A percentile compares a stretch with the other conserved stretches of the same genome.
phyloP scores from a whole-genome alignment of 2,329 filamentous ascomycete genomes.

The Dactylellina drechsleri region DNA sequence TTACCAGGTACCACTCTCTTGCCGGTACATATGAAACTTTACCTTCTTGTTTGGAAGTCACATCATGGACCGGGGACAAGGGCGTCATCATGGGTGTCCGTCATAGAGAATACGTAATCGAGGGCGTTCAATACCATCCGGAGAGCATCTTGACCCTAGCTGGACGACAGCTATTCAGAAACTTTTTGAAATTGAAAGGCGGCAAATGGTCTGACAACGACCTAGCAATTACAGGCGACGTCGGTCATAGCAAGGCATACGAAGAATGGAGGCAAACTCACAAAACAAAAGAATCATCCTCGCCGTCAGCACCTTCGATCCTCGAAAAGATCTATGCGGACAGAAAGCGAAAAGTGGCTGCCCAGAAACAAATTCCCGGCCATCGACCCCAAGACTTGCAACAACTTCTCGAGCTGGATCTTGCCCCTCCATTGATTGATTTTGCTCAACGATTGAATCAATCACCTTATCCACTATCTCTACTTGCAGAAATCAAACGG shows the following conservation, averaged over 20 bases:
- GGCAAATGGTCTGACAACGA: conserved; percentile 91
- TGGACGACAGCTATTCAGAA: conserved; percentile 87
- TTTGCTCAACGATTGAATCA: conserved; percentile 84
- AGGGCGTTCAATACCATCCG: conserved; percentile 97
- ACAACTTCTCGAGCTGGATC: conserved; percentile 83
- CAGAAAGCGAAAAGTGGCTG: conserved; percentile 77
- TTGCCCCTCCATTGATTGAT: conserved; percentile 81
- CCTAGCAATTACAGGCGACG: conserved; percentile 63
- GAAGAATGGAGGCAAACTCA: conserved; percentile 51
- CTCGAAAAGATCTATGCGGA: conserved; percentile 89
- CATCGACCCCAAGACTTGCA: conserved; percentile 84
- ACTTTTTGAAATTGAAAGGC: conserved; percentile 86
- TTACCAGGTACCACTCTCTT: conserved; percentile 95
- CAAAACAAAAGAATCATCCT: conserved; percentile 54
- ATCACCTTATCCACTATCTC: conserved; percentile 68
- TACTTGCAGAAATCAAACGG: conserved; percentile 97
- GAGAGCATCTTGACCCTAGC: conserved; percentile 95
- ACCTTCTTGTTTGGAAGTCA: conserved; percentile 85
- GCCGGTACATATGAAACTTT: conserved; percentile 90
- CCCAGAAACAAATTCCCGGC: conserved; percentile 86
- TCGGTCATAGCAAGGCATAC: conserved; percentile 56
- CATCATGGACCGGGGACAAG: conserved; percentile 85
- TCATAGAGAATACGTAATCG: conserved; percentile 89
- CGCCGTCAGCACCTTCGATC: conserved; percentile 69
- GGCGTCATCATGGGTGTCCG: conserved; percentile 96